Evolutionary conservation across 2,329 filamentous ascomycete genomes (phyloP).

Genomic region (Colletotrichum lupini): DNA sequence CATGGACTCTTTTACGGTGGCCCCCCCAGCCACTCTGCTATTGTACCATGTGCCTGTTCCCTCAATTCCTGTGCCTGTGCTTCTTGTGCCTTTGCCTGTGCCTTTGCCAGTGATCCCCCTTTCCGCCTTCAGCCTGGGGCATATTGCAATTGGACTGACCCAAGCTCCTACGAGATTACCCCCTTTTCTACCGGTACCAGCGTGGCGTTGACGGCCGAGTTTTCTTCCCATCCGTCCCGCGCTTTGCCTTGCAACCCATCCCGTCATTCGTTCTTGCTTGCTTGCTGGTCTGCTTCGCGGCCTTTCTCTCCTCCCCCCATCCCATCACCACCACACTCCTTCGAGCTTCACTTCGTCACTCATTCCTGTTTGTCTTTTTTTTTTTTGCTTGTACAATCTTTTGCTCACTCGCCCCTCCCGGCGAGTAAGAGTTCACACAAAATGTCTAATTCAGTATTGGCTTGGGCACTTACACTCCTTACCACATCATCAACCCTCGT

Average conservation of each 20-base stretch:
- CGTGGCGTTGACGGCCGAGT: slow-evolving; percentile 34
- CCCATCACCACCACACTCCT: slow-evolving; percentile 28
- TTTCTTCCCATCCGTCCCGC: slow-evolving; percentile 35
- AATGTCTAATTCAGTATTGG: slow-evolving; percentile 36
- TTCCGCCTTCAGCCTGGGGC: slow-evolving; percentile 35
- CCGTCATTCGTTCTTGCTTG: slow-evolving; percentile 36
- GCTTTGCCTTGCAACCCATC: slow-evolving; percentile 28
- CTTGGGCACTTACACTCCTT: slow-evolving; percentile 35
- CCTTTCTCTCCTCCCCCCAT: slow-evolving; percentile 26
- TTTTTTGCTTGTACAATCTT: slow-evolving; percentile 25
- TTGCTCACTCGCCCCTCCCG: slow-evolving; percentile 32
- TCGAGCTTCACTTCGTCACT: slow-evolving; percentile 34
- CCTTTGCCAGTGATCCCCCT: slow-evolving; percentile 26
- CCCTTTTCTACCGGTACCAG: slow-evolving; percentile 29
- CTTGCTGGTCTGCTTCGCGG: slow-evolving; percentile 35
- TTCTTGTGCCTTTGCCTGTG: background rate
- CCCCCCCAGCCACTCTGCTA: slow-evolving; percentile 28
- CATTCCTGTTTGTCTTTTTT: slow-evolving; percentile 29
- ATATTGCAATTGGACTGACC: slow-evolving; percentile 33
- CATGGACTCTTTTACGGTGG: slow-evolving; percentile 24
- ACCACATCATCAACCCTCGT: slow-evolving; percentile 39
- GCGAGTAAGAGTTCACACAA: slow-evolving; percentile 31
- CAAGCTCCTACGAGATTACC: slow-evolving; percentile 32
- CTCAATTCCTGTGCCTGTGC: background rate
- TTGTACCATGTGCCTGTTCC: background rate